Conservation (phyloP, 768 basidiomycete species). For the Gloeostereum incarnatum region DNA sequence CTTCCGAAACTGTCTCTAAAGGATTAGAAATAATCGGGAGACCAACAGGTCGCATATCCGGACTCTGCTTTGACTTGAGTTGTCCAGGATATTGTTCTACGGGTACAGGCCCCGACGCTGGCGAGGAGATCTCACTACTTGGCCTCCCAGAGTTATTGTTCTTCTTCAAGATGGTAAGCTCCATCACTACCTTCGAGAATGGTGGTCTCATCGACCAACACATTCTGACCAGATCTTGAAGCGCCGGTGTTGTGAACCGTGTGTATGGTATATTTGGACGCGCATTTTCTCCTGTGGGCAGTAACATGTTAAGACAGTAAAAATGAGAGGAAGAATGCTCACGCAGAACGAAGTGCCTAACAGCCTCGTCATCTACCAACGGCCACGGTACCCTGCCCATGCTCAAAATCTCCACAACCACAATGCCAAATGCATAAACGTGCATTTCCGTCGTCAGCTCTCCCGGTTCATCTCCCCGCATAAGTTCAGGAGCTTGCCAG, state of each 20-base stretch:
- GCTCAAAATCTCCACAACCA: constrained; percentile 52
- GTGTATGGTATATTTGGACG: constrained; percentile 40
- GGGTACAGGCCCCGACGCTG: constrained; percentile 13
- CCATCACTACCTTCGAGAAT: constrained; percentile 38
- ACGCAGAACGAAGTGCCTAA: constrained; percentile 43
- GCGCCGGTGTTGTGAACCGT: constrained; percentile 19
- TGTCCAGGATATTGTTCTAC: constrained; percentile 11
- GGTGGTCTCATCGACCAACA: constrained; percentile 56
- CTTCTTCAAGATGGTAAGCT: constrained; percentile 35
- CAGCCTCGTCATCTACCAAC: constrained; percentile 36
- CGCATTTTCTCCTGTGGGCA: constrained; percentile 31
- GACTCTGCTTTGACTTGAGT: constrained; percentile 23
- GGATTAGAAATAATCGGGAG: no score
- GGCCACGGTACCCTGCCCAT: constrained; percentile 58
- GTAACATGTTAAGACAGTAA: constrained; percentile 1
- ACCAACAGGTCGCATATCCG: constrained; percentile 28
- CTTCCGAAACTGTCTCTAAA: no score
- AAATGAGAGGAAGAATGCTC: constrained; percentile 27
- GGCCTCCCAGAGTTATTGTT: constrained; percentile 26
- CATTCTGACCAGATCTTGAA: constrained; percentile 33
- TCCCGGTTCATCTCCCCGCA: constrained; percentile 34
- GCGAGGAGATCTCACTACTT: constrained; percentile 22
- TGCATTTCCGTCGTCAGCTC: constrained; percentile 46
- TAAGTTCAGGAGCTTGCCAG: constrained; percentile 67
- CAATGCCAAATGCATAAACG: constrained; percentile 62